Base-by-base conservation (phyloP, 2,329 filamentous ascomycete species). In the Ophiostoma sp. region DNA sequence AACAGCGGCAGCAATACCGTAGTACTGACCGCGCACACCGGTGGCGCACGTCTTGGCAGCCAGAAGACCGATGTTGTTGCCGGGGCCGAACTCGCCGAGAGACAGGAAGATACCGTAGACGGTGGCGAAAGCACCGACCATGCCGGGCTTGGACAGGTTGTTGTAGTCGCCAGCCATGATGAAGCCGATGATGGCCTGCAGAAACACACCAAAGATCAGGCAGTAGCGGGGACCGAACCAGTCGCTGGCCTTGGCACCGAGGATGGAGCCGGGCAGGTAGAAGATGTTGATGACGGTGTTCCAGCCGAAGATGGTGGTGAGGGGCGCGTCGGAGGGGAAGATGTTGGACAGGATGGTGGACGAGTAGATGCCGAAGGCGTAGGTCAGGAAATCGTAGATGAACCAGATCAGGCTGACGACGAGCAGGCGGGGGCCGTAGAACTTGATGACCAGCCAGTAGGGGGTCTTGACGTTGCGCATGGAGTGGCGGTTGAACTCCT, bases 1-100 rank as follows among this genome's bases (percentile, higher is more conserved):
- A 1, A 87, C 74, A 0, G 89, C 89, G 0, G 90, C 90, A 0
- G 90, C 89, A 62, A 91, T 83, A 5, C 89, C 87, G 73, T 89
- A 89, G 78, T 89, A 89, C 75, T 91, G 82, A 2, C 93, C 93
- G 52, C 93, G 85, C n/a, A 97, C 89, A 18, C 90, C 89, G 4
- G 93, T 97, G 0, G 93, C 92, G 74, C 88, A 93, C 1, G 91
- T 93, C 81, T 97, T 97, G 64, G 90, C 90, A 0, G 93, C 93
- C 42, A 96, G 78, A 0, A 97, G 84, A 2, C 93, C 93, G 73
- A 97, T 96, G 77, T 97, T 97, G 80, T 97, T 91, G 12, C 93
- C 93, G 0, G 93, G 92, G 0, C 93, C 93, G 55, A 96, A 79
- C 77, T 95, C 92, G 65, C 91, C 91, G 1, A 94, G 82, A 0